Base-by-base conservation (phyloP, 192 early-diverging fungal species). In the Podochytrium sp. region DNA sequence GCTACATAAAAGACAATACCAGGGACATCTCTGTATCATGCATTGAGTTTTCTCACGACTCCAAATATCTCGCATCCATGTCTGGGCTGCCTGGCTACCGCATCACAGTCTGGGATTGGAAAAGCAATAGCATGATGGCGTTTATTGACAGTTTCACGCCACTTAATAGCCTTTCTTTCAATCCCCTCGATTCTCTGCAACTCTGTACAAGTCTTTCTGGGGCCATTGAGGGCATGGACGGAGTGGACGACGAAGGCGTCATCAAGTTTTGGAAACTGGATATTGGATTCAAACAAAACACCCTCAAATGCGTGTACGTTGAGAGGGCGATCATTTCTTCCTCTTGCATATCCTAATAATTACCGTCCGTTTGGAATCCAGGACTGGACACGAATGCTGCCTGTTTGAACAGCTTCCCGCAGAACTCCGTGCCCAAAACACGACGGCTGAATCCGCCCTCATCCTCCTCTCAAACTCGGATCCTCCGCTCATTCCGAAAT, bases 71-170 rank as follows among this genome's bases (percentile, higher is more conserved):
- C 3, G 86, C 84, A 2, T 33, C 81, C 7, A 57, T 86, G 1
- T 81, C 85, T 14, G 78, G 76, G 34, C 65, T 86, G 2, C 86
- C 86, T n/a, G 66, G 51, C 0, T 81, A 77, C 53, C 56, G 38
- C 7, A 58, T 87, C 40, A 71, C 76, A 5, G 60, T 87, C 23
- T 87, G 86, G 86, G 80, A 85, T 41, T 87, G 86, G 86, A 76
- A 75, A 38, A 71, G 35, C 27, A 71, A 68, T 32, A 77, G 62
- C 2, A 23, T 79, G 7, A 41, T 87, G 2, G 74, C 73, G 57
- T 43, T 33, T 30, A 67, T 39, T 10, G 49, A 74, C 10, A 80
- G 76, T 30, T 65, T 57, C 18, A 56, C 25, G 1, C 71, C 84
- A 16, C 78, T 82, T 7, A 50, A 38, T 10, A 41, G 42, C 4